Evolutionary conservation across 2,329 filamentous ascomycete species (phyloP).

Genomic region (Penicillium griseofulvum): DNA sequence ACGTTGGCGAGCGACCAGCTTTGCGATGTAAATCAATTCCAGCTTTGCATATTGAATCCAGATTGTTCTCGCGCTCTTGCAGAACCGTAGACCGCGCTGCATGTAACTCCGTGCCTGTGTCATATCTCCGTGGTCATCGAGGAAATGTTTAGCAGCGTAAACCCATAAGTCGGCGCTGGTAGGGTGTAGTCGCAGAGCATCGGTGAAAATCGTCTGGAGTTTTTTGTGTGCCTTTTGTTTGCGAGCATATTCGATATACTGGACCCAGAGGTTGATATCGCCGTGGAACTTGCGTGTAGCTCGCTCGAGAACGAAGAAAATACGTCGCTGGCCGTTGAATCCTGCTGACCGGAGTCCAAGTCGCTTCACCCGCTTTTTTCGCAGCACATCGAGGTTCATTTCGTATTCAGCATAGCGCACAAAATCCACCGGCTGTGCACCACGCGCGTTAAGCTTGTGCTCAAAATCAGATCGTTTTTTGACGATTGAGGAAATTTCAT

Average conservation of each 20-base stretch:
- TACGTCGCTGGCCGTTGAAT: constrained; percentile 72
- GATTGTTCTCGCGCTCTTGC: constrained; percentile 67
- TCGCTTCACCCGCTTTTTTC: constrained; percentile 77
- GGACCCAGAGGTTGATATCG: constrained; percentile 78
- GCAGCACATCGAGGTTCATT: constrained; percentile 68
- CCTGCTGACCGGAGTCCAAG: constrained; percentile 71
- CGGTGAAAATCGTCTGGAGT: constrained; percentile 58
- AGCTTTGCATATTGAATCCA: constrained; percentile 90
- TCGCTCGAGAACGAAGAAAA: constrained; percentile 86
- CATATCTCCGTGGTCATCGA: constrained; percentile 83
- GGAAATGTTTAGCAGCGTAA: constrained; percentile 71
- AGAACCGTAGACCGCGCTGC: constrained; percentile 88
- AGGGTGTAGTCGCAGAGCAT: constrained; percentile 80
- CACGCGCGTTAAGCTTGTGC: constrained; percentile 81
- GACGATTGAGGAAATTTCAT: constrained; percentile 86
- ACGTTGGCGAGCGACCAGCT: constrained; percentile 70
- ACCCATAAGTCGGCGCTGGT: constrained; percentile 82
- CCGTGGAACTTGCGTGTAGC: constrained; percentile 81
- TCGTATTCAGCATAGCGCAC: constrained; percentile 75
- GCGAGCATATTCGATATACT: constrained; percentile 80
- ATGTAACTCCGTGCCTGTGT: constrained; percentile 78
- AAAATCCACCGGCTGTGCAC: constrained; percentile 74
- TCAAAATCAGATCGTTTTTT: constrained; percentile 91
- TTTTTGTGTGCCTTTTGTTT: constrained; percentile 64
- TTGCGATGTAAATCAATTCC: constrained; percentile 88